Conservation (phyloP, 176 grass and related monocot species). For the Rhipidocladum racemiflorum region DNA sequence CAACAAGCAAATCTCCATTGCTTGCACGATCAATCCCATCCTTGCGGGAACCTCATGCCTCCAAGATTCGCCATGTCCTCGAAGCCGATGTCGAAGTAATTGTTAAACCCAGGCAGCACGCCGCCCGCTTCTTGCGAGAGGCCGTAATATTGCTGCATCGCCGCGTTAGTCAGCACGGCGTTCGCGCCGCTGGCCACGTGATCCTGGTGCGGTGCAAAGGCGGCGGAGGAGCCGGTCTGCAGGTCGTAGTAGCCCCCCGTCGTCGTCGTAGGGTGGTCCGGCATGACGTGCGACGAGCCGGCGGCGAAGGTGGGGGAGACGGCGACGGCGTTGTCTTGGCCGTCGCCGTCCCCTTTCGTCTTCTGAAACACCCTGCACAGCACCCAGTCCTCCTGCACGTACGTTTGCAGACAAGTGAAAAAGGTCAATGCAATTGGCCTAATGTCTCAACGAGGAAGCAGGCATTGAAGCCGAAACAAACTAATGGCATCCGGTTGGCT, state of each 20-base stretch:
- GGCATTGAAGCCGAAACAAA: background rate
- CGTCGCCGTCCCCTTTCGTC: slow-evolving; percentile 42
- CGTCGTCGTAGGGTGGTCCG: background rate
- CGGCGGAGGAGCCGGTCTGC: background rate
- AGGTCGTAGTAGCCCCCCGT: background rate
- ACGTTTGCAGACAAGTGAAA: background rate
- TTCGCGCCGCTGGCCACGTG: background rate
- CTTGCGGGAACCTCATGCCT: slow-evolving; percentile 34
- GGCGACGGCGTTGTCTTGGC: slow-evolving; percentile 19
- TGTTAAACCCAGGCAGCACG: slow-evolving; percentile 20
- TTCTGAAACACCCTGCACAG: slow-evolving; percentile 75
- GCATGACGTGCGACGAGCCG: background rate
- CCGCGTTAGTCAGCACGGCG: background rate
- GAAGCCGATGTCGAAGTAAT: slow-evolving; percentile 17
- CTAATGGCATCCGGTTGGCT: background rate
- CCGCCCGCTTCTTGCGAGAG: slow-evolving; percentile 3
- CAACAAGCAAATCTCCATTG: background rate
- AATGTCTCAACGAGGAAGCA: background rate
- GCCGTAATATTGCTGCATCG: slow-evolving; percentile 18
- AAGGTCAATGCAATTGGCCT: background rate
- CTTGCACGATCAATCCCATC: slow-evolving; percentile 25
- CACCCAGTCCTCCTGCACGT: slow-evolving; percentile 76
- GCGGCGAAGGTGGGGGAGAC: slow-evolving; percentile 1
- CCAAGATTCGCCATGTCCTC: slow-evolving; percentile 25
- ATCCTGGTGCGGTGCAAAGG: background rate